Base-by-base conservation (phyloP, 169 alveolate genomes). In the Amoebophrya sp. region DNA sequence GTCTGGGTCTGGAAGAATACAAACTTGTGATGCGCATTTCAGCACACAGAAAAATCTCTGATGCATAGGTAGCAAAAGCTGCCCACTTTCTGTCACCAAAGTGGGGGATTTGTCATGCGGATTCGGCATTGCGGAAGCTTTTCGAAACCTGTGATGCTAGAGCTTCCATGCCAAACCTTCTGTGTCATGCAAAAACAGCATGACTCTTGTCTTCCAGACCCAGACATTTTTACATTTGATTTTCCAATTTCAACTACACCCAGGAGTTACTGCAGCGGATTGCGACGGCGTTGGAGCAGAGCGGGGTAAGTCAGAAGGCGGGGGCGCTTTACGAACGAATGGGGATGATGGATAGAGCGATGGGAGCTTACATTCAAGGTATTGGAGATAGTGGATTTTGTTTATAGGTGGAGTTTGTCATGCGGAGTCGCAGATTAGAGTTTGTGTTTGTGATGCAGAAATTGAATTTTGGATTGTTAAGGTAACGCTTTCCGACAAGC, bases 301-400 rank as follows among this genome's bases (percentile, higher is more conserved):
- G 96, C 32, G 97, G 97, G 23, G 96, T 97, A 97, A 95, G 95
- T 91, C 98, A 96, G 94, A 96, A 96, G 93, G 98, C 98, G 14
- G 99, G 99, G 77, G 98, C 96, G 92, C 95, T 97, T 93, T 97
- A 95, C 94, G 98, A 97, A 94, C 94, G 96, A 91, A 94, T 97
- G 95, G 98, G 97, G 35, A 94, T 95, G 91, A 95, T 93, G 47
- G 95, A 96, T 91, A 94, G 95, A 89, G 97, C 99, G 1, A 93
- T 97, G 77, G 97, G 95, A 77, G 95, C 97, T 0, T 97, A 96
- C 93, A 32, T 77, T 25, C 40, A 77, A 94, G 99, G 97, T 0
- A 95, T 94, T 91, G 95, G 96, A 25, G 96, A 94, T 1, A 2
- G 91, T 12, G 77, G 38, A 89, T 7, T 1, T 88, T 23, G 10